Base-by-base conservation (phyloP, 495 filamentous ascomycete species). In the Pseudevernia furfuracea region DNA sequence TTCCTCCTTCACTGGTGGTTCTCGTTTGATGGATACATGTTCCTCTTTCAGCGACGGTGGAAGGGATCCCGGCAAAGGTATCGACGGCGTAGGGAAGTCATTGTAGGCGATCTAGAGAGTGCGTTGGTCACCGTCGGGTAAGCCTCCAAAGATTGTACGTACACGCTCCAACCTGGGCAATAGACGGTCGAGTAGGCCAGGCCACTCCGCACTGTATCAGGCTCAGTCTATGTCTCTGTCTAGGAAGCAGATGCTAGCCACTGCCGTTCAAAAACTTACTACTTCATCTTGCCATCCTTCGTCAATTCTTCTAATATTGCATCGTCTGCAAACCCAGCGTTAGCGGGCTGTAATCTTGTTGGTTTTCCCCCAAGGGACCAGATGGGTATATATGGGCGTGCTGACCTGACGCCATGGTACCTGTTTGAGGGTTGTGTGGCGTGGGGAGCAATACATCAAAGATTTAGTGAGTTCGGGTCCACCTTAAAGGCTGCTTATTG, bases 271-370 rank as follows among this genome's bases (percentile, higher is more conserved):
- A 56, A 56, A 67, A 72, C 79, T 74, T 82, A 92, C 90, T 82
- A 79, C 67, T 90, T 84, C 74, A 93, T 84, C 32, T 79, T 75
- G 49, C 85, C 85, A 74, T 88, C 87, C 67, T 81, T 77, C 67
- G 88, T 86, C 74, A 84, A 80, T 67, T 71, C 74, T 68, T 79
- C 77, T 55, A 94, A 78, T 67, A 88, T 75, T 71, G 83, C 82
- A 70, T 91, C 86, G 67, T 85, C 84, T 76, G 64, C 71, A 37
- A 46, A 30, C 28, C 15, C 37, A 34, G 63, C 44, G 41, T 65
- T 43, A 65, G 63, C 58, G 43, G 36, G 34, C 48, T 61, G 36
- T 36, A 11, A 17, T 55, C 52, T 32, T 55, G 52, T 15, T 59
- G 21, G 57, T 59, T 10, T 59, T 17, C 41, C 4, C 10, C n/a